A percentile compares a stretch with the other conserved stretches of the same genome.
phyloP scores from a whole-genome alignment of 345 rosid species.

The Dipteronia dyeriana region DNA sequence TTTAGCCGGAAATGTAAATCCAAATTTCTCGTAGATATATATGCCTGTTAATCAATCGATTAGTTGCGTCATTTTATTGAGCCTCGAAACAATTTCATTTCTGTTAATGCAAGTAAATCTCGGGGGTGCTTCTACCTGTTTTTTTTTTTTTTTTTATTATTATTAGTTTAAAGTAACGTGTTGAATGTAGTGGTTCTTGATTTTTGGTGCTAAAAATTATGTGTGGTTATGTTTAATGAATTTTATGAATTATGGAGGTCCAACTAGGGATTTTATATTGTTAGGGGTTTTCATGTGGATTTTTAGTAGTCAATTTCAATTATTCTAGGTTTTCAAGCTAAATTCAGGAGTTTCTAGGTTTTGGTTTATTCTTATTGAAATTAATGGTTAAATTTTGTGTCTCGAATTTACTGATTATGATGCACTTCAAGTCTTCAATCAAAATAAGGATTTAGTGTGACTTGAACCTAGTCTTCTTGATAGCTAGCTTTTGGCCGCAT shows the following conservation, averaged over 20 bases:
- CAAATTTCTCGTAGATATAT: neutral
- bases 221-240: neutral
- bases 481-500: neutral
- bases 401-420: neutral
- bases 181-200: neutral
- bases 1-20: neutral
- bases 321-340: neutral
- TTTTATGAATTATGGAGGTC: neutral
- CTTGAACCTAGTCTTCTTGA: neutral
- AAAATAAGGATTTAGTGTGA: neutral
- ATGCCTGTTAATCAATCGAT: neutral
- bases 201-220: neutral
- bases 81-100: neutral
- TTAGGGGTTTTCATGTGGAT: neutral
- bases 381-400: neutral
- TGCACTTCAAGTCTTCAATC: slow-evolving; percentile 4
- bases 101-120: neutral
- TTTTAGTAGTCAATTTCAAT: neutral
- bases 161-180: neutral
- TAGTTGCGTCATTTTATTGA: neutral
- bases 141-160: neutral
- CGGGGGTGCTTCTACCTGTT: neutral
- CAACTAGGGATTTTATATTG: neutral
- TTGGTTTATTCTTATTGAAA: neutral
- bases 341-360: neutral